phyloP scores from a whole-genome alignment of 345 rosid species.

The Corchorus olitorius region DNA sequence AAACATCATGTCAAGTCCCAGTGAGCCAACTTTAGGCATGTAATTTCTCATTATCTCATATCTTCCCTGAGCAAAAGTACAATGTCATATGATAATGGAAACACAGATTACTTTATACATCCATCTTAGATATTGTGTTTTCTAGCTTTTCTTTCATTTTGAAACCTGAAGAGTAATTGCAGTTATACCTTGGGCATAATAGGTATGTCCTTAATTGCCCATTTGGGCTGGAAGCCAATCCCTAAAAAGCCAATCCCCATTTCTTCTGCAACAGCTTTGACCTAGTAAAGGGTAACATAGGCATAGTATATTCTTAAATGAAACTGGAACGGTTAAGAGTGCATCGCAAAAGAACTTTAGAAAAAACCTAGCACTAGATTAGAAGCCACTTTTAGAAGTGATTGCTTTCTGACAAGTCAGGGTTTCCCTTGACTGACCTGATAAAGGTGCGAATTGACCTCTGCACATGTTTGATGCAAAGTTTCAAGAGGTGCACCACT shows the following conservation, averaged over 20 bases:
- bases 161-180: not conserved
- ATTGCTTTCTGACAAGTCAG: not conserved
- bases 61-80: conserved; percentile 75
- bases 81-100: conserved; percentile 29
- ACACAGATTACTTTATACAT: not conserved
- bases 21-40: conserved; percentile 97
- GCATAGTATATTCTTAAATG: not conserved
- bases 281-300: conserved; percentile 43
- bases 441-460: conserved; percentile 98
- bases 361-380: not conserved
- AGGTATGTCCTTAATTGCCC: conserved; percentile 85
- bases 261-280: conserved; percentile 98
- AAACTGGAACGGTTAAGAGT: conserved; percentile 1
- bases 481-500: conserved; percentile 99
- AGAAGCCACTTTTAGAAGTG: not conserved
- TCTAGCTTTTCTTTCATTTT: not conserved
- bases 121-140: not conserved
- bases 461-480: conserved; percentile 98
- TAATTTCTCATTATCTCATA: conserved; percentile 95
- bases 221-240: conserved; percentile 96
- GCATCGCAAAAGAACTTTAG: not conserved
- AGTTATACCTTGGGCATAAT: conserved; percentile 93
- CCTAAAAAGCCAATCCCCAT: conserved; percentile 99
- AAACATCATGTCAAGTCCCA: conserved; percentile 98
- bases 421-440: conserved; percentile 54